A percentile compares a stretch with the other conserved stretches of the same genome.
These are phyloP conservation scores for Xylaria sp. DNA, from an alignment of 2,329 filamentous ascomycete species.

Conservation along the genomic window DNA sequence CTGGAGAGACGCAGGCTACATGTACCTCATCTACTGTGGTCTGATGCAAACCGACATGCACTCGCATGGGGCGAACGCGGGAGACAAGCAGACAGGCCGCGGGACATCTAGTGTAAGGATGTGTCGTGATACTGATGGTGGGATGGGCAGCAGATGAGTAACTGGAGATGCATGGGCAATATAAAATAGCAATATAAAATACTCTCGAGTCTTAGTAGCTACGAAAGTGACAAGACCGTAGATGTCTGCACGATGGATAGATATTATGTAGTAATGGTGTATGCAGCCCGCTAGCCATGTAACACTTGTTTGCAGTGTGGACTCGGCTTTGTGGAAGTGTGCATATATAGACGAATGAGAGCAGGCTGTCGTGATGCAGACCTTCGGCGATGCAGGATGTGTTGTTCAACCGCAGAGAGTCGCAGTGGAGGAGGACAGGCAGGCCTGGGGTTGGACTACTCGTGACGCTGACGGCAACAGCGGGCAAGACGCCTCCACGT, in stretches of 20 bases:
- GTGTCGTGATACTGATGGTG: background rate
- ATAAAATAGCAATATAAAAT: background rate
- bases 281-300: slow-evolving; percentile 16
- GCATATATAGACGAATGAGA: slow-evolving; percentile 14
- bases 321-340: slow-evolving; percentile 2
- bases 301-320: slow-evolving; percentile 12
- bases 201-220: background rate
- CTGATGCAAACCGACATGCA: slow-evolving; percentile 17
- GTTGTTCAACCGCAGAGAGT: slow-evolving; percentile 23
- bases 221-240: slow-evolving; percentile 5
- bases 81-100: background rate
- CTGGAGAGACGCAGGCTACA: slow-evolving; percentile 9
- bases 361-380: slow-evolving; percentile 15
- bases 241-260: background rate
- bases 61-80: slow-evolving; percentile 11
- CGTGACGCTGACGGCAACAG: slow-evolving; percentile 4
- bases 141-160: background rate
- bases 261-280: no score
- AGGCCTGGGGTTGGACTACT: background rate
- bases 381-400: slow-evolving; percentile 28
- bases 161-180: background rate
- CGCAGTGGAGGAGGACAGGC: background rate
- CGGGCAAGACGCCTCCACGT: background rate
- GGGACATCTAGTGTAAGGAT: no score
- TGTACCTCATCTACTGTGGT: background rate